Base-by-base conservation (phyloP, 768 basidiomycete species). In the Floccularia luteovirens region DNA sequence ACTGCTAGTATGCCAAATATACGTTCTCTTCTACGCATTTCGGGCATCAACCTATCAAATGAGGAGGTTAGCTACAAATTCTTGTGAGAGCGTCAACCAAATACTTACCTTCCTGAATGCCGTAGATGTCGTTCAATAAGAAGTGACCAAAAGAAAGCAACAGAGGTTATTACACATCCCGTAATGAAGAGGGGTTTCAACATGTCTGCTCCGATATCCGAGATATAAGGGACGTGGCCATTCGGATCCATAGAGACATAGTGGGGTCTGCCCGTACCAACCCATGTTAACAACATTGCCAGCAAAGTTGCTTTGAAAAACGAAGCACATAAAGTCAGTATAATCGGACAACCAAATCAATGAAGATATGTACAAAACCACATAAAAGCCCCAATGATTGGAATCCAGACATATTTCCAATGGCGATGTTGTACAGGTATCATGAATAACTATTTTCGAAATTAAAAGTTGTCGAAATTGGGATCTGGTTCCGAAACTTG, bases 201-300 rank as follows among this genome's bases (percentile, higher is more conserved):
- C 38, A 70, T 64, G 47, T 70, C 71, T 14, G 87, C 85, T n/a
- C 80, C 85, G 24, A 88, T 59, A 50, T 89, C 84, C 30, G 82
- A 85, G 35, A 89, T 86, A 57, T 82, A 86, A n/a, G 77, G 75
- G 38, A 86, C 74, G n/a, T n/a, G n/a, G n/a, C n/a, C n/a, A 1
- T 57, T 56, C 16, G 71, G 70, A 25, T 77, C 68, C 54, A 72
- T 66, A 11, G 79, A 70, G 12, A 66, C 65, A 48, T 80, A 79
- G 51, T 65, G 66, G 6, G 77, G 81, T 22, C 72, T 63, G 14
- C 82, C 82, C n/a, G 68, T 63, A 6, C 75, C 75, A 17, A 79
- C 66, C 82, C 83, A 89, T 21, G 75, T 76, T 40, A 85, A 70
- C 22, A 89, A 59, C 75, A 89, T 76, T 1, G 82, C 70, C 36